phyloP scores from a whole-genome alignment of 1,139 yeast species.

The Wickerhamomyces sp. region DNA sequence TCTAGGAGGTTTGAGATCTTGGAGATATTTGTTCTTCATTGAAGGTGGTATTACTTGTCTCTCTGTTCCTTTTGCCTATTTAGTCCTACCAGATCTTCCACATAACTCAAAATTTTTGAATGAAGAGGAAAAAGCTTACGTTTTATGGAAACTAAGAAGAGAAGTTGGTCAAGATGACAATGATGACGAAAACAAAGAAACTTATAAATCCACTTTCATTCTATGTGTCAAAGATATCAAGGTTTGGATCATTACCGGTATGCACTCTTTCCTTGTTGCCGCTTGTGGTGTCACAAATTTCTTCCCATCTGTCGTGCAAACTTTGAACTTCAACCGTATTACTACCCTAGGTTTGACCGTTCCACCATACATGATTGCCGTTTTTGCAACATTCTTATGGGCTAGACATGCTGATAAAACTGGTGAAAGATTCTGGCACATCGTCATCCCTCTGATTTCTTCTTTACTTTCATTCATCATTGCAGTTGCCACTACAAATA shows the following conservation, averaged over 20 bases:
- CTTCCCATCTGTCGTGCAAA: slow-evolving; percentile 55
- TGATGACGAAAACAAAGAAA: slow-evolving; percentile 35
- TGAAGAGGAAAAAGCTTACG: slow-evolving; percentile 32
- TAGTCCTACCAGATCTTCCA: slow-evolving; percentile 39
- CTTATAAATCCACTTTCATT: slow-evolving; percentile 34
- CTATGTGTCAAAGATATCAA: slow-evolving; percentile 40
- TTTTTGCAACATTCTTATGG: slow-evolving; percentile 47
- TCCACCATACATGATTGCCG: slow-evolving; percentile 56
- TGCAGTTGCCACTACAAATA: slow-evolving; percentile 48
- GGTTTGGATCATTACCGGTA: slow-evolving; percentile 42
- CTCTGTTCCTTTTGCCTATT: slow-evolving; percentile 27
- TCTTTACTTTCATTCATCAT: slow-evolving; percentile 48
- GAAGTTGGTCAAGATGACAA: slow-evolving; percentile 51
- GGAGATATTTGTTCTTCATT: slow-evolving; percentile 36
- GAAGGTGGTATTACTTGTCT: slow-evolving; percentile 33
- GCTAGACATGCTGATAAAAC: slow-evolving; percentile 54
- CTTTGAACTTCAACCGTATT: slow-evolving; percentile 44
- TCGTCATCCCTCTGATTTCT: slow-evolving; percentile 38
- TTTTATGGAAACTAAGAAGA: slow-evolving; percentile 45
- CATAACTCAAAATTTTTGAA: slow-evolving; percentile 35
- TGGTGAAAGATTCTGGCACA: slow-evolving; percentile 53
- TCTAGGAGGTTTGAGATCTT: slow-evolving; percentile 28
- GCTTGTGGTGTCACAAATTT: slow-evolving; percentile 56
- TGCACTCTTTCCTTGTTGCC: slow-evolving; percentile 46
- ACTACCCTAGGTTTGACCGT: slow-evolving; percentile 53